phyloP scores from a whole-genome alignment of 1,284 basidiomycete genomes.

The Leccinum fuscescens region DNA sequence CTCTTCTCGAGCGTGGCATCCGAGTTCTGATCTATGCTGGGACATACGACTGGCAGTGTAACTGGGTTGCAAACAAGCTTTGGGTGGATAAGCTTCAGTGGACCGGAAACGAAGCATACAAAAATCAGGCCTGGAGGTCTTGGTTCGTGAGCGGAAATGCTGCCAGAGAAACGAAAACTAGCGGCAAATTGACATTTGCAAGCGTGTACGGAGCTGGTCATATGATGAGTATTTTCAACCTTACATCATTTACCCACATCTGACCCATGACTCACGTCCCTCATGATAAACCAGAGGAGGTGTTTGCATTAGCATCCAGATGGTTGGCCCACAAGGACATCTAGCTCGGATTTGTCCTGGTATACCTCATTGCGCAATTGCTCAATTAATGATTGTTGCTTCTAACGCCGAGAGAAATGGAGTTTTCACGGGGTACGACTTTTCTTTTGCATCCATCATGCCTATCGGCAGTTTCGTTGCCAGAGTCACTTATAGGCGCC shows the following conservation, averaged over 20 bases:
- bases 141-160: conserved; percentile 57
- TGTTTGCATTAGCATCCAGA: conserved; percentile 54
- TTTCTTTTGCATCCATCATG: background rate
- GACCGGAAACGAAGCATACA: conserved; percentile 10
- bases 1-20: no score
- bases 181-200: conserved; percentile 63
- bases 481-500: background rate
- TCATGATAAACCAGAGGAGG: conserved; percentile 64
- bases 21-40: no score
- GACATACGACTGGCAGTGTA: no score
- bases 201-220: conserved; percentile 64
- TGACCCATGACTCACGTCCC: conserved; percentile 47
- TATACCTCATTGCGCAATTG: background rate
- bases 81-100: no score
- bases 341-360: conserved; percentile 23
- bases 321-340: conserved; percentile 51
- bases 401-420: background rate
- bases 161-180: conserved; percentile 64
- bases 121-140: conserved; percentile 48
- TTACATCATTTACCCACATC: conserved; percentile 5
- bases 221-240: conserved; percentile 56
- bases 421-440: background rate
- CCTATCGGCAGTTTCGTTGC: background rate
- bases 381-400: background rate
- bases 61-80: no score